phyloP scores from a whole-genome alignment of 495 filamentous ascomycete species.

The Chlorociboria aeruginascens region DNA sequence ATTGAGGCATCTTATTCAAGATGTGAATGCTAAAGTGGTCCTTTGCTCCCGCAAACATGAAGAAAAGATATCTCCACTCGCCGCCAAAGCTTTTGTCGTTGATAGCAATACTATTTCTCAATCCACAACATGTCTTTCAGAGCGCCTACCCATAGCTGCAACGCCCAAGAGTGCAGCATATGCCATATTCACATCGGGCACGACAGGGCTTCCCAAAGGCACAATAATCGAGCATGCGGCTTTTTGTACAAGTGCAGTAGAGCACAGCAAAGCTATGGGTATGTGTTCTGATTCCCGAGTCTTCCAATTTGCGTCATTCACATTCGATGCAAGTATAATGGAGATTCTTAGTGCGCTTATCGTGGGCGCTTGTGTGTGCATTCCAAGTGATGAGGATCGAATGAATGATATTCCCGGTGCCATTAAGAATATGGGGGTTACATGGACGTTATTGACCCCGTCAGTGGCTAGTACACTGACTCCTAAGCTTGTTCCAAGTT shows the following conservation, averaged over 20 bases:
- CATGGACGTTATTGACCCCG: slow-evolving; percentile 27
- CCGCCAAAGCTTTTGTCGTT: background rate
- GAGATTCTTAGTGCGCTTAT: too few species aligned
- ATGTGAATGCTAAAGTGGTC: background rate
- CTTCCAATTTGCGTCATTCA: too few species aligned
- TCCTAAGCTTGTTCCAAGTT: slow-evolving; percentile 29
- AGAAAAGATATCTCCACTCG: background rate
- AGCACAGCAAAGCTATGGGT: too few species aligned
- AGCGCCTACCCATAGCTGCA: background rate
- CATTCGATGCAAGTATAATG: too few species aligned
- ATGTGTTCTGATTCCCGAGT: too few species aligned
- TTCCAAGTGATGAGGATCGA: slow-evolving; percentile 31
- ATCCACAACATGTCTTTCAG: background rate
- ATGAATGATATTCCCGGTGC: slow-evolving; percentile 27
- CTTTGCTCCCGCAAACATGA: background rate
- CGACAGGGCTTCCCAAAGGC: too few species aligned
- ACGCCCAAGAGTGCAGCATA: background rate
- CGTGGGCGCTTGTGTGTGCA: slow-evolving; percentile 24
- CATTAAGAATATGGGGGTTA: slow-evolving; percentile 26
- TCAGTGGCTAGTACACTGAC: slow-evolving; percentile 32
- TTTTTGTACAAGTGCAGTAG: too few species aligned
- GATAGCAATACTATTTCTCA: background rate
- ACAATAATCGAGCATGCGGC: too few species aligned
- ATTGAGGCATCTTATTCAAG: background rate
- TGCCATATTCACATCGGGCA: too few species aligned